phyloP scores from a whole-genome alignment of 2,329 filamentous ascomycete genomes.

The Hymenoscyphus linearis region DNA sequence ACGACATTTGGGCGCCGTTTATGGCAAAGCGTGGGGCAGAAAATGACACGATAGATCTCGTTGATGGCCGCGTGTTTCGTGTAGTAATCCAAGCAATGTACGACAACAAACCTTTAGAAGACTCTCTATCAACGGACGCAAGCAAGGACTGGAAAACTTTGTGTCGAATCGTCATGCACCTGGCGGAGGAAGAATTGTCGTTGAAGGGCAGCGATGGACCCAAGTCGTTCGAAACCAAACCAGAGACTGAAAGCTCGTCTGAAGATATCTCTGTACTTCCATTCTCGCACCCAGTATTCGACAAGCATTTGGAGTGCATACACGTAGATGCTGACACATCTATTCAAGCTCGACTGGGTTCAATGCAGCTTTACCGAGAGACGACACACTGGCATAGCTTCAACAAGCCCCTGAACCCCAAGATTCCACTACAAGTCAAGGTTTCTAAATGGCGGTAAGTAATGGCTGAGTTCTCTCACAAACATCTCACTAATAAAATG shows the following conservation, averaged over 20 bases:
- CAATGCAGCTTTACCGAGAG: constrained; percentile 41
- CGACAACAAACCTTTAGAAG: constrained; percentile 15
- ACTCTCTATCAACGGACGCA: constrained; percentile 15
- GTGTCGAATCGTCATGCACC: constrained; percentile 27
- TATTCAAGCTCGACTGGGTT: constrained; percentile 18
- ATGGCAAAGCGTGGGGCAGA: constrained; percentile 20
- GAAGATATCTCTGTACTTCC: constrained; percentile 35
- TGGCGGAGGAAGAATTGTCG: constrained; percentile 30
- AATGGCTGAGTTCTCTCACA: neutral
- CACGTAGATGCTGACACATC: constrained; percentile 33
- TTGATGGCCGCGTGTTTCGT: constrained; percentile 47
- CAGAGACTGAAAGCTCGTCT: constrained; percentile 12
- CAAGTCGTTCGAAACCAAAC: constrained; percentile 12
- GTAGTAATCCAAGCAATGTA: constrained; percentile 27
- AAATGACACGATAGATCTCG: constrained; percentile 47
- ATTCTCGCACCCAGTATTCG: constrained; percentile 44
- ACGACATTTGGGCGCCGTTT: constrained; percentile 23
- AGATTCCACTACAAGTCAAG: constrained; percentile 38
- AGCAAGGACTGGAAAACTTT: constrained; percentile 25
- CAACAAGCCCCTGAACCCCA: constrained; percentile 44
- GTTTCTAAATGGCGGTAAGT: constrained; percentile 32
- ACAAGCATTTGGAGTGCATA: constrained; percentile 41
- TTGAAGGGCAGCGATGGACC: constrained; percentile 24
- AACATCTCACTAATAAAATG: constrained; percentile 1
- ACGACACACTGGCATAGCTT: constrained; percentile 58